Percentiles rank a stretch among this genome's conserved stretches.
Evolutionary conservation across 345 rosid species (phyloP).

Genomic region (Pistacia integerrima): DNA sequence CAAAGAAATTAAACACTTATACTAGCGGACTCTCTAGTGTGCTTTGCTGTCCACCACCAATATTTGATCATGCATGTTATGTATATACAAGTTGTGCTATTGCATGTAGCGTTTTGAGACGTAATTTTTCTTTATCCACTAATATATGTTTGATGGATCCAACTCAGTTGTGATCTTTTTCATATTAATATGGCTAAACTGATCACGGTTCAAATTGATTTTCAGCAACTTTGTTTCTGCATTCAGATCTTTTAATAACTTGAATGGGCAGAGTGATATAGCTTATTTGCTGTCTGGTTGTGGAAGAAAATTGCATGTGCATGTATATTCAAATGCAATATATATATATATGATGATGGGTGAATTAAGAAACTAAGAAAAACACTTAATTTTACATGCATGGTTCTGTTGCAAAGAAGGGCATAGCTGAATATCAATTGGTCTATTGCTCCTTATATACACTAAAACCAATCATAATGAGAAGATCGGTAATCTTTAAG

Average conservation of each 20-base stretch:
- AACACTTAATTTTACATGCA: no score
- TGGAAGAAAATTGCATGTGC: not conserved
- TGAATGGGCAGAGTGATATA: not conserved
- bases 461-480: not conserved
- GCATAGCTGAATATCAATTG: not conserved
- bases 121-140: not conserved
- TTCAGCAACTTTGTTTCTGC: not conserved
- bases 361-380: not conserved
- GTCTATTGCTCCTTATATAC: no score
- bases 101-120: not conserved
- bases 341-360: not conserved
- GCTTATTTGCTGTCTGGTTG: not conserved
- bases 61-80: conserved; percentile 3
- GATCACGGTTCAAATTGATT: not conserved
- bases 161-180: conserved; percentile 1
- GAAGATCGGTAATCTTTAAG: not conserved
- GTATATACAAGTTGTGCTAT: not conserved
- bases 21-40: conserved; percentile 16
- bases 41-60: conserved; percentile 43
- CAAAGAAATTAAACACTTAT: not conserved
- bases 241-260: not conserved
- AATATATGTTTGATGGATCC: conserved; percentile 5
- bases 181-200: not conserved
- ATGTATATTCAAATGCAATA: not conserved
- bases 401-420: no score